phyloP scores from a whole-genome alignment of 495 filamentous ascomycete species.

The Pseudotulostoma volvatum region DNA sequence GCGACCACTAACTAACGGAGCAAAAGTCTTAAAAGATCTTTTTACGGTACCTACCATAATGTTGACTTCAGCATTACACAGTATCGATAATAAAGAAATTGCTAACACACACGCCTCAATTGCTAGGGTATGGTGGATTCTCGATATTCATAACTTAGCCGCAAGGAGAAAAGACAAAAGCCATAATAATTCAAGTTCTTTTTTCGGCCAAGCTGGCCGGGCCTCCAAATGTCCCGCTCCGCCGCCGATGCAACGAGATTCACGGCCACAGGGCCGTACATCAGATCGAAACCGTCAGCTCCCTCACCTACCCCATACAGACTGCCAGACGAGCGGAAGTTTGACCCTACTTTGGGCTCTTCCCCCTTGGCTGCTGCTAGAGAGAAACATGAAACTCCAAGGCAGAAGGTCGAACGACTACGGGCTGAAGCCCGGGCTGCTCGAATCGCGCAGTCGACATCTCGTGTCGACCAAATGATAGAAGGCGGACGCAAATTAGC shows the following conservation, averaged over 20 bases:
- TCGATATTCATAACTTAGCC: too few relatives aligned
- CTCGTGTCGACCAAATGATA: slow-evolving; percentile 50
- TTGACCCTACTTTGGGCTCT: not conserved
- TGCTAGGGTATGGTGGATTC: too few relatives aligned
- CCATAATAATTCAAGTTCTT: too few relatives aligned
- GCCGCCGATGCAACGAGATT: slow-evolving; percentile 89
- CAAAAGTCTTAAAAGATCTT: too few relatives aligned
- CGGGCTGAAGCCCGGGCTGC: slow-evolving; percentile 62
- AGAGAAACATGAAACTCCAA: slow-evolving; percentile 52
- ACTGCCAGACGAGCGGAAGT: slow-evolving; percentile 11
- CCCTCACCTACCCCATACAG: slow-evolving; percentile 19
- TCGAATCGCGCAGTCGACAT: slow-evolving; percentile 43
- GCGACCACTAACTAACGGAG: too few relatives aligned
- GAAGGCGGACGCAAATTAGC: slow-evolving; percentile 54
- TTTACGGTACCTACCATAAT: too few relatives aligned
- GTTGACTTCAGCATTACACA: too few relatives aligned
- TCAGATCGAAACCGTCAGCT: slow-evolving; percentile 45
- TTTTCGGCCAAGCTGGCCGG: too few relatives aligned
- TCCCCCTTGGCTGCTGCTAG: slow-evolving; percentile 11
- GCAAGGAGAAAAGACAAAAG: too few relatives aligned
- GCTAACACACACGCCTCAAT: too few relatives aligned
- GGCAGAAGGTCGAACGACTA: slow-evolving; percentile 76
- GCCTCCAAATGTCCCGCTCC: slow-evolving; percentile 72
- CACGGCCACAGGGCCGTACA: slow-evolving; percentile 82
- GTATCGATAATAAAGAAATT: too few relatives aligned